Evolutionary conservation across 2,329 filamentous ascomycete species (phyloP).

Genomic region (Orbilia ellipsospora): DNA sequence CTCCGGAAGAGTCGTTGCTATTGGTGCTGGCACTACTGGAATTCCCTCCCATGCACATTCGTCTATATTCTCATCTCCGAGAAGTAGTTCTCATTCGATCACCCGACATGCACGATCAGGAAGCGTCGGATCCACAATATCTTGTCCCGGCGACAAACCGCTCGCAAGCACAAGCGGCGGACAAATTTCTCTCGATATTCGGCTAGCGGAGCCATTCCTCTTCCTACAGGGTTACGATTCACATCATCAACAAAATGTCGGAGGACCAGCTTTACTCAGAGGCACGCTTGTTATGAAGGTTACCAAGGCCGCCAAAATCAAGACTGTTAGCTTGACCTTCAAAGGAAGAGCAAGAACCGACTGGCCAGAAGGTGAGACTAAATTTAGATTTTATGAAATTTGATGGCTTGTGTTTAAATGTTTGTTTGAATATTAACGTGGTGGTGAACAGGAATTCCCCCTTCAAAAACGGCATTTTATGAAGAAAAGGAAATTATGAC

Average conservation of each 20-base stretch:
- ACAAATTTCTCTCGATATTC: conserved; percentile 77
- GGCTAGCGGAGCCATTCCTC: conserved; percentile 81
- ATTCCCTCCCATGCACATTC: conserved; percentile 57
- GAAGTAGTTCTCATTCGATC: conserved; percentile 37
- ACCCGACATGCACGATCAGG: conserved; percentile 47
- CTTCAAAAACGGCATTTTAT: conserved; percentile 81
- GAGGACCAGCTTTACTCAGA: conserved; percentile 82
- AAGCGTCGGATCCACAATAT: conserved; percentile 42
- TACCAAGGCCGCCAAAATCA: conserved; percentile 91
- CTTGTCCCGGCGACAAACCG: conserved; percentile 69
- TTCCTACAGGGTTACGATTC: conserved; percentile 83
- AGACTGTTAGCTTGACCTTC: conserved; percentile 87
- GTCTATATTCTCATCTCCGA: conserved; percentile 42
- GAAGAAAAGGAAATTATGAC: conserved; percentile 88
- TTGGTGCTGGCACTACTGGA: conserved; percentile 58
- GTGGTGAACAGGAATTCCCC: conserved; percentile 75
- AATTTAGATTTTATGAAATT: conserved; percentile 11
- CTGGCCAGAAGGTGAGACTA: conserved; percentile 81
- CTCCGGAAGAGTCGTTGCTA: conserved; percentile 54
- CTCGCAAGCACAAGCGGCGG: conserved; percentile 75
- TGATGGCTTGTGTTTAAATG: neutral
- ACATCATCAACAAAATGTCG: conserved; percentile 66
- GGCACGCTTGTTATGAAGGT: conserved; percentile 84
- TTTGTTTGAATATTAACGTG: conserved; percentile 17
- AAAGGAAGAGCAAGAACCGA: conserved; percentile 86